Percentiles rank a stretch among this genome's conserved stretches.
These are phyloP conservation scores for Peterozyma xylosa DNA, from an alignment of 805 yeast genomes.

Conservation along the genomic window DNA sequence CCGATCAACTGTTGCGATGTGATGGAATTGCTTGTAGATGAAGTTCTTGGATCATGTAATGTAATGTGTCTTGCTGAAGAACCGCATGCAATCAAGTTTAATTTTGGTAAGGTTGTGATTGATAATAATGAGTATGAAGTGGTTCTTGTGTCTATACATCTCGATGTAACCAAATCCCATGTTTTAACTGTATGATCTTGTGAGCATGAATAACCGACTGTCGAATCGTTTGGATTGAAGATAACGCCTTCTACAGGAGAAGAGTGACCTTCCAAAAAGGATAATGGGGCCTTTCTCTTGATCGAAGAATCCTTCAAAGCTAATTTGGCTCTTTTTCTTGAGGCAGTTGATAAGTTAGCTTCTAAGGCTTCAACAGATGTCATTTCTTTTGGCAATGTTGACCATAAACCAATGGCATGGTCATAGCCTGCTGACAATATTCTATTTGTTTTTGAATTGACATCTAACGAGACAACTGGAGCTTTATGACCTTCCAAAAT, in stretches of 20 bases:
- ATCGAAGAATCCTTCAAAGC: constrained; percentile 71
- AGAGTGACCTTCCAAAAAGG: constrained; percentile 71
- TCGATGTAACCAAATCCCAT: constrained; percentile 88
- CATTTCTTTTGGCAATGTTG: constrained; percentile 80
- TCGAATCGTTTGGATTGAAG: constrained; percentile 63
- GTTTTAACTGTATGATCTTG: constrained; percentile 94
- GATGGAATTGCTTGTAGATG: constrained; percentile 44
- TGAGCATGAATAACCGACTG: constrained; percentile 89
- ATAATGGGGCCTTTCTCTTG: constrained; percentile 75
- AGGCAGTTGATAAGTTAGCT: constrained; percentile 53
- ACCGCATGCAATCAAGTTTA: constrained; percentile 81
- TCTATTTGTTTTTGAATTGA: constrained; percentile 42
- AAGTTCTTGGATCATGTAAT: constrained; percentile 82
- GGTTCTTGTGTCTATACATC: constrained; percentile 79
- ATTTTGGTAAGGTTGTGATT: constrained; percentile 55
- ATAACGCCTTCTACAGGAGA: constrained; percentile 84
- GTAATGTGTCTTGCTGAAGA: constrained; percentile 97
- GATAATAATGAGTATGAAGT: constrained; percentile 84
- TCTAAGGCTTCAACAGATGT: constrained; percentile 42
- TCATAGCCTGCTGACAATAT: constrained; percentile 85
- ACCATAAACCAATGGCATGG: constrained; percentile 78
- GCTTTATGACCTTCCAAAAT: constrained; percentile 86
- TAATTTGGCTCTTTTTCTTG: constrained; percentile 81
- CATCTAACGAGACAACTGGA: constrained; percentile 72
- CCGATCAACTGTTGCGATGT: constrained; percentile 74